These are phyloP conservation scores for Termitomyces sp. DNA, from an alignment of 768 basidiomycete genomes.

Conservation along the genomic window DNA sequence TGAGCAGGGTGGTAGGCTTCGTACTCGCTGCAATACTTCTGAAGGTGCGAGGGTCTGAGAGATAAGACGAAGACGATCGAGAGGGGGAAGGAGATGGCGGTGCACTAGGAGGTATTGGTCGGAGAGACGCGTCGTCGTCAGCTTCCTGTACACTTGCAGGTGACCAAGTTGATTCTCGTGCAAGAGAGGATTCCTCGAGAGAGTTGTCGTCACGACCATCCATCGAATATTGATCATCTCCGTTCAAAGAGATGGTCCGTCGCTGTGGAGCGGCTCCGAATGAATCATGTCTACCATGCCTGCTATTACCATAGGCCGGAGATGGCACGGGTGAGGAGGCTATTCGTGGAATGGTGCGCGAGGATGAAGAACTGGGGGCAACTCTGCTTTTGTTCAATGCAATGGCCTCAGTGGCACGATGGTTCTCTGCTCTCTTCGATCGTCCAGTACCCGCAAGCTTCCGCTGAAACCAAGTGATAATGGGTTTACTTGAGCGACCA, in stretches of 20 bases:
- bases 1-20: slow-evolving; percentile 93
- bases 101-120: slow-evolving; percentile 84
- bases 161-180: slow-evolving; percentile 78
- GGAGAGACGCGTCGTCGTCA: slow-evolving; percentile 91
- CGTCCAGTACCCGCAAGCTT: slow-evolving; percentile 74
- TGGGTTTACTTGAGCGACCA: slow-evolving; percentile 75
- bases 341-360: slow-evolving; percentile 37
- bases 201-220: slow-evolving; percentile 49
- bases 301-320: slow-evolving; percentile 21
- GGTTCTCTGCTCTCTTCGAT: slow-evolving; percentile 45
- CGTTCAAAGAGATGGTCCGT: slow-evolving; percentile 66
- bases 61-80: slow-evolving; percentile 78
- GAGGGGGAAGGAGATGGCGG: slow-evolving; percentile 88
- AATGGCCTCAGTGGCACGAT: slow-evolving; percentile 26
- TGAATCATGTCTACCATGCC: slow-evolving; percentile 31
- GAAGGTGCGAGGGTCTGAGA: slow-evolving; percentile 80
- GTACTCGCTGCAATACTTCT: slow-evolving; percentile 84
- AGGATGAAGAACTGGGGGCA: slow-evolving; percentile 21
- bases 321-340: slow-evolving; percentile 42
- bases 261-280: slow-evolving; percentile 31
- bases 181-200: slow-evolving; percentile 52
- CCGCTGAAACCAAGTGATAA: slow-evolving; percentile 88
- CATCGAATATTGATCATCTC: slow-evolving; percentile 42
- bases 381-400: slow-evolving; percentile 30
- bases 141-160: slow-evolving; percentile 76